These are phyloP conservation scores for Boechera divaricarpa DNA, from an alignment of 345 rosid species.

Conservation along the genomic window DNA sequence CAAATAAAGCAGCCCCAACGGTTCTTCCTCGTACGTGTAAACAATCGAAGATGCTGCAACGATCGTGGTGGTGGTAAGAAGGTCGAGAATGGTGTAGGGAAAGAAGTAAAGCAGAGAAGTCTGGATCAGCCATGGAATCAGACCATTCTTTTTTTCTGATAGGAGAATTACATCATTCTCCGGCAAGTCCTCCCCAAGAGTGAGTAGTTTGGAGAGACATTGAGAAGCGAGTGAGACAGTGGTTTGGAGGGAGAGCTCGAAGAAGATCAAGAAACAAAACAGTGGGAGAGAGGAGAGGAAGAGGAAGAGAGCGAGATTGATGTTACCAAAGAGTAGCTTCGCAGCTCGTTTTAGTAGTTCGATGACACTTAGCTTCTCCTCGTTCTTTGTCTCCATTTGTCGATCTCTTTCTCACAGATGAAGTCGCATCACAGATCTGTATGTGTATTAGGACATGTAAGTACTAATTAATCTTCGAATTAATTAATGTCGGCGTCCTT, in stretches of 20 bases:
- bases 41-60: conserved; percentile 17
- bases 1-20: conserved; percentile 14
- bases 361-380: conserved; percentile 44
- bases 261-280: conserved; percentile 44
- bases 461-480: neutral
- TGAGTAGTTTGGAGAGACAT: neutral
- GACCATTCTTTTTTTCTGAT: conserved; percentile 5
- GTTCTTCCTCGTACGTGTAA: conserved; percentile 22
- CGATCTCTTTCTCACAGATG: neutral
- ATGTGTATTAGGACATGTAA: neutral
- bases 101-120: conserved; percentile 1
- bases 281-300: conserved; percentile 45
- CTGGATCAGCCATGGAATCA: conserved; percentile 26
- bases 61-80: neutral
- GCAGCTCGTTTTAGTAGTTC: conserved; percentile 43
- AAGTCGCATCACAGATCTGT: neutral
- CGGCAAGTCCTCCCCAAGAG: neutral
- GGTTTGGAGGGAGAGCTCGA: conserved; percentile 38
- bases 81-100: conserved; percentile 11
- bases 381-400: conserved; percentile 19
- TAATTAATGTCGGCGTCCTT: neutral
- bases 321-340: conserved; percentile 24
- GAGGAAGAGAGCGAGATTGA: conserved; percentile 37
- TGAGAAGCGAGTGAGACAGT: conserved; percentile 23
- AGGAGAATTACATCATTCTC: conserved; percentile 4